phyloP scores from a whole-genome alignment of 2,329 filamentous ascomycete genomes.

The Phialocephala sp. region DNA sequence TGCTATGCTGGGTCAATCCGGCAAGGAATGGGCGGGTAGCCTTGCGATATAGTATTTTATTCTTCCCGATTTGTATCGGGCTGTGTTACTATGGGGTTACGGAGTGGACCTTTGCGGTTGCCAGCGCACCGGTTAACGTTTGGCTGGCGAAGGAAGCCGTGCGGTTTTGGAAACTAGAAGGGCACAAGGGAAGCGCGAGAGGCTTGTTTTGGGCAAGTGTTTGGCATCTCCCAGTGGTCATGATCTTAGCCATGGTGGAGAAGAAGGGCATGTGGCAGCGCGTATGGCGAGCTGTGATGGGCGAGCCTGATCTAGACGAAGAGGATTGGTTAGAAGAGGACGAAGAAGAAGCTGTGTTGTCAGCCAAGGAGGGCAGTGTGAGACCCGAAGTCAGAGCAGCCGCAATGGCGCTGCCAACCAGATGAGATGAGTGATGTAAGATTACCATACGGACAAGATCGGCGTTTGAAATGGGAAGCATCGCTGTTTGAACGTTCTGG shows the following conservation, averaged over 20 bases:
- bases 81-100: constrained; percentile 83
- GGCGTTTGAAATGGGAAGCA: neutral
- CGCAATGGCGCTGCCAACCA: constrained; percentile 19
- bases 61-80: constrained; percentile 84
- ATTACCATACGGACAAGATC: constrained; percentile 9
- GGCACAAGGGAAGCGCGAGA: constrained; percentile 79
- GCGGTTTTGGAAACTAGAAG: constrained; percentile 79
- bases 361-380: constrained; percentile 17
- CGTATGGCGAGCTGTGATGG: constrained; percentile 73
- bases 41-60: constrained; percentile 81
- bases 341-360: constrained; percentile 45
- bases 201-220: constrained; percentile 97
- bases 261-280: constrained; percentile 93
- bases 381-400: constrained; percentile 27
- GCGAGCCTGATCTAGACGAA: constrained; percentile 60
- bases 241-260: constrained; percentile 88
- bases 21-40: constrained; percentile 85
- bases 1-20: constrained; percentile 88
- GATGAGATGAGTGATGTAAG: constrained; percentile 17
- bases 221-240: constrained; percentile 89
- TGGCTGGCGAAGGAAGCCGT: constrained; percentile 86
- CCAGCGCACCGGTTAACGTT: constrained; percentile 80
- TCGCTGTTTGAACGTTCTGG: neutral
- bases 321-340: constrained; percentile 63
- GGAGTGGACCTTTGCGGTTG: constrained; percentile 82